Conservation (phyloP, 129 eudicot genomes). For the Sambucus nigra region DNA sequence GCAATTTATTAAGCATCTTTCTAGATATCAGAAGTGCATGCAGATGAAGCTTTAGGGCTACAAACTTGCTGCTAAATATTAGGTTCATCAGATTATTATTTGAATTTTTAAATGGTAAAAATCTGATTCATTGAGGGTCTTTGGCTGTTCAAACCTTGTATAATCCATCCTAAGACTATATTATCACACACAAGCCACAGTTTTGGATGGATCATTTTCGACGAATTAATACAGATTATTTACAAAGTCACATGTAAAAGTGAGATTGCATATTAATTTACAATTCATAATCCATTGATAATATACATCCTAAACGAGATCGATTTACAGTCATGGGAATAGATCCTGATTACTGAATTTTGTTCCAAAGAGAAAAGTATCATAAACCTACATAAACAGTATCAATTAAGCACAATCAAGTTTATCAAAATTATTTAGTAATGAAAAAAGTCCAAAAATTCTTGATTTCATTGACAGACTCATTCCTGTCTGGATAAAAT, state of each 20-base stretch:
- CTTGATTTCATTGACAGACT: not conserved
- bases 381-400: not conserved
- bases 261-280: too few relatives aligned
- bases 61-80: too few relatives aligned
- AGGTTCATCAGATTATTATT: not conserved
- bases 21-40: not conserved
- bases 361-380: not conserved
- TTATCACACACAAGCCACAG: too few relatives aligned
- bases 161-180: not conserved
- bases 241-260: too few relatives aligned
- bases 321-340: not conserved
- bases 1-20: not conserved
- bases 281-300: too few relatives aligned
- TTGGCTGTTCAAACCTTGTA: not conserved
- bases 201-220: too few relatives aligned
- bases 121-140: not conserved
- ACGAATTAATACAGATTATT: too few relatives aligned
- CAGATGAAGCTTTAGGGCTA: too few relatives aligned
- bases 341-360: not conserved
- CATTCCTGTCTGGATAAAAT: not conserved
- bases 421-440: too few relatives aligned
- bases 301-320: too few relatives aligned
- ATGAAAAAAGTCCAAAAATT: not conserved
- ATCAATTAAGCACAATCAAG: not conserved
- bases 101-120: not conserved